Evolutionary conservation across 768 basidiomycete genomes (phyloP), one percentile per base, ranked within the genome.

Genomic region (Lepiota brunneoincarnata): DNA sequence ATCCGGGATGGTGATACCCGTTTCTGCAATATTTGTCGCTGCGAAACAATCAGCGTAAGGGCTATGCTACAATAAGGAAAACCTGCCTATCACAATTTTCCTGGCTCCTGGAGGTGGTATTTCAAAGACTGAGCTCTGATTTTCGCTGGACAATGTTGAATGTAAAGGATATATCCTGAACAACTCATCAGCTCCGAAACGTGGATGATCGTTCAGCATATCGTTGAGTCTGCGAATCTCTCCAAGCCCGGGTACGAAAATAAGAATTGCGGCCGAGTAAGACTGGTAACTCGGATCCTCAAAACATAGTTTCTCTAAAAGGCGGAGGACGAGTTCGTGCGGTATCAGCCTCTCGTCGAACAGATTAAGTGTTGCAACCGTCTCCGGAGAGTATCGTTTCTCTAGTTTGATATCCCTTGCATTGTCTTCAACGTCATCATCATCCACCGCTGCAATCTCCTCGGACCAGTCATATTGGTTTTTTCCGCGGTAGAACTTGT

Each of bases 1-100:
- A 62, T 99, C 97, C 5, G 96, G 96, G 51, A 99, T 99, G 1
- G 97, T 99, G 51, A 99, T 91, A 61, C 96, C 96, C 12, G 96
- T 99, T 70, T 99, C 96, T 14, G 93, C 90, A 61, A 95, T 93
- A 64, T 96, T 93, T 31, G 92, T 93, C 2, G 91, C 91, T 93
- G 58, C 15, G 51, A 35, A 20, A 56, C 6, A 26, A 58, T 53
- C 42, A 51, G 47, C 38, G 36, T 14, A 35, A 9, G 31, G 31
- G 4, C 6, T 23, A n/a, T 26, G 14, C 12, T 6, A 42, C 51
- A 54, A 57, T 51, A 50, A 55, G 51, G 12, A 41, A 15, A 18
- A 61, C 77, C 37, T 64, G 93, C 93, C 90, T 38, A 99, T 86
- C 45, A 99, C 97, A 60, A 99, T 95, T 72, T 99, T 99, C 47